These are phyloP conservation scores for Prillingera fragicola DNA, from an alignment of 1,284 basidiomycete genomes.

Conservation along the genomic window DNA sequence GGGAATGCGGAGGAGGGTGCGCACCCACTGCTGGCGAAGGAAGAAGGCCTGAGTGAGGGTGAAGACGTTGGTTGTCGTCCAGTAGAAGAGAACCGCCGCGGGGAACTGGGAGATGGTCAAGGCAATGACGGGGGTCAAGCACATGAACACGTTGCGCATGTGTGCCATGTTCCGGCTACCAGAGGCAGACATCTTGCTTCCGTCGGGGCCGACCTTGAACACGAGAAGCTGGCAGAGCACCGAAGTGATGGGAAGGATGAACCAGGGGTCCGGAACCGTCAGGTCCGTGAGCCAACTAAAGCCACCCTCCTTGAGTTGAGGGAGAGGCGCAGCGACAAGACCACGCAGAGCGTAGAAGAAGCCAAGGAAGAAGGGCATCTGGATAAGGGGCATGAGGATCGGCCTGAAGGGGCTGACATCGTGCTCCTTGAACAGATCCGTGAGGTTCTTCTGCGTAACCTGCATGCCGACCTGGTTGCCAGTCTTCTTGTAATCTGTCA, in stretches of 20 bases:
- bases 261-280: constrained; percentile 71
- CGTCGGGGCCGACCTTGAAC: constrained; percentile 56
- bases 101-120: constrained; percentile 59
- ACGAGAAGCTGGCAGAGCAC: constrained; percentile 65
- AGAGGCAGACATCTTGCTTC: constrained; percentile 48
- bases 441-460: constrained; percentile 56
- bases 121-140: constrained; percentile 58
- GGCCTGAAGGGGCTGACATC: constrained; percentile 62
- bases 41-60: constrained; percentile 52
- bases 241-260: constrained; percentile 64
- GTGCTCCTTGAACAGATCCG: constrained; percentile 62
- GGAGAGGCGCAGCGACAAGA: constrained; percentile 65
- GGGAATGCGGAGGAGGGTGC: constrained; percentile 43
- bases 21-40: constrained; percentile 39
- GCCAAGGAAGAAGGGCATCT: constrained; percentile 73
- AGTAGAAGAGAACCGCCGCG: constrained; percentile 54
- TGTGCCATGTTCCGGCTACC: constrained; percentile 53
- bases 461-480: constrained; percentile 58
- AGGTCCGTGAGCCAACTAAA: constrained; percentile 71
- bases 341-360: constrained; percentile 78
- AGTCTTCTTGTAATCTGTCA: constrained; percentile 49
- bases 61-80: constrained; percentile 53
- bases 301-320: constrained; percentile 72
- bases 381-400: constrained; percentile 60
- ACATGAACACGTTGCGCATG: constrained; percentile 65